Percentiles rank a stretch among this genome's conserved stretches.
These are phyloP conservation scores for Penicillium sp. DNA, from an alignment of 2,329 filamentous ascomycete species.

Conservation along the genomic window DNA sequence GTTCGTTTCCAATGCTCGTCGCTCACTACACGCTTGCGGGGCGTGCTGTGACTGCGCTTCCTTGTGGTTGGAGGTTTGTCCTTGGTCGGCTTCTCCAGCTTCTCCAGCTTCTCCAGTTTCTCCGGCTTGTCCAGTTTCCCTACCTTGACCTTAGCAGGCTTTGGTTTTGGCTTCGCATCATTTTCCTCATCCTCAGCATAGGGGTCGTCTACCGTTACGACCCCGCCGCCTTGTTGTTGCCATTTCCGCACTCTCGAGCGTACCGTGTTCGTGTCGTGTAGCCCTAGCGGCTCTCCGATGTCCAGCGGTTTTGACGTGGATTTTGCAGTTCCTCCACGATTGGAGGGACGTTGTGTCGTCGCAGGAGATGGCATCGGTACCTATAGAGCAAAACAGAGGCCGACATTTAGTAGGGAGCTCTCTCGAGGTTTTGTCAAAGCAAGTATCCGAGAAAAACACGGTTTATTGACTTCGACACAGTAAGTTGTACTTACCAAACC, in stretches of 20 bases:
- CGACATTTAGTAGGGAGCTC: neutral
- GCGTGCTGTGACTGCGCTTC: constrained; percentile 56
- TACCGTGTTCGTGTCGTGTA: constrained; percentile 64
- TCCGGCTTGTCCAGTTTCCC: constrained; percentile 24
- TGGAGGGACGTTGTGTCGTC: constrained; percentile 39
- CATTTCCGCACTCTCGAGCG: constrained; percentile 77
- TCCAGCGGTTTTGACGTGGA: constrained; percentile 52
- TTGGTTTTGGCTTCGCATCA: constrained; percentile 26
- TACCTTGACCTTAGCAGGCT: constrained; percentile 19
- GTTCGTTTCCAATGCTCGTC: constrained; percentile 77
- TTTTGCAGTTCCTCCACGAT: constrained; percentile 57
- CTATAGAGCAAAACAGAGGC: constrained; percentile 2
- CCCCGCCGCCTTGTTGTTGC: constrained; percentile 74
- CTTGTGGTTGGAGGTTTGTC: constrained; percentile 25
- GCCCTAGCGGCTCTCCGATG: constrained; percentile 52
- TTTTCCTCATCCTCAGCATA: constrained; percentile 55
- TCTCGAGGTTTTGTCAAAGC: constrained; percentile 4
- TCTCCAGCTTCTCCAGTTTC: constrained; percentile 26
- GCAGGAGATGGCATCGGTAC: constrained; percentile 42
- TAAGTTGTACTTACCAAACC: constrained; percentile 5
- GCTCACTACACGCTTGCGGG: constrained; percentile 88
- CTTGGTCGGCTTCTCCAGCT: constrained; percentile 4
- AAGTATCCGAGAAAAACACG: constrained; percentile 2
- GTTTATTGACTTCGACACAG: constrained; percentile 12
- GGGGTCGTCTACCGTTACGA: constrained; percentile 59